Evolutionary conservation across 1,284 basidiomycete species (phyloP).

Genomic region (Takashimella tepidaria): DNA sequence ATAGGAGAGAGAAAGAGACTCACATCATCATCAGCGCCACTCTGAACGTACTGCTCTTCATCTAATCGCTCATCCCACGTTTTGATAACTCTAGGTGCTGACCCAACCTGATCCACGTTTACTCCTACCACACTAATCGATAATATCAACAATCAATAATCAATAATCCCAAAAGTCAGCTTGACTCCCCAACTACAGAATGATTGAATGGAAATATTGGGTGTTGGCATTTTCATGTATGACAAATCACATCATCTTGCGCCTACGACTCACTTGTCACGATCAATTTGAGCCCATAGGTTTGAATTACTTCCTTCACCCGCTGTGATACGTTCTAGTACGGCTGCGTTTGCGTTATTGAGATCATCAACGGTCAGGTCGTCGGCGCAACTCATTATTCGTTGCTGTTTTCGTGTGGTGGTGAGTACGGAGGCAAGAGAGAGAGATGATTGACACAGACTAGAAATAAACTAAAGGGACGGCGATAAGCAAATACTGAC

Average conservation of each 20-base stretch:
- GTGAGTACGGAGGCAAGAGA: too few species aligned
- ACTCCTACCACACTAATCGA: slow-evolving; percentile 40
- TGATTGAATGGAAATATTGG: too few species aligned
- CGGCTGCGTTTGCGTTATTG: slow-evolving; percentile 30
- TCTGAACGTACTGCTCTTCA: slow-evolving; percentile 40
- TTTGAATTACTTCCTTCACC: slow-evolving; percentile 46
- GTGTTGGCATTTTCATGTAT: background rate
- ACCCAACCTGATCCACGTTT: slow-evolving; percentile 34
- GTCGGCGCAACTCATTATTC: slow-evolving; percentile 46
- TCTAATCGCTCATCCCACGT: slow-evolving; percentile 46
- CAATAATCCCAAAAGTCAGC: too few species aligned
- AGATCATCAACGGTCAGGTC: slow-evolving; percentile 46
- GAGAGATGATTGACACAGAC: too few species aligned
- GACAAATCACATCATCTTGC: background rate
- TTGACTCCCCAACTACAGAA: too few species aligned
- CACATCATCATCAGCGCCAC: slow-evolving; percentile 48
- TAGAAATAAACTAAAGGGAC: too few species aligned
- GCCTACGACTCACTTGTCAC: slow-evolving; percentile 38
- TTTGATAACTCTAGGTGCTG: slow-evolving; percentile 46
- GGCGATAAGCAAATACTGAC: too few species aligned
- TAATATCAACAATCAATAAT: slow-evolving; percentile 11
- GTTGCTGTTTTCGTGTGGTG: too few species aligned
- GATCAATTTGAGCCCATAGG: slow-evolving; percentile 45
- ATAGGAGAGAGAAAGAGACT: too few species aligned
- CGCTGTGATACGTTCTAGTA: slow-evolving; percentile 44